Conservation (phyloP, 2,329 filamentous ascomycete species). For the Nothopassalora personata region DNA sequence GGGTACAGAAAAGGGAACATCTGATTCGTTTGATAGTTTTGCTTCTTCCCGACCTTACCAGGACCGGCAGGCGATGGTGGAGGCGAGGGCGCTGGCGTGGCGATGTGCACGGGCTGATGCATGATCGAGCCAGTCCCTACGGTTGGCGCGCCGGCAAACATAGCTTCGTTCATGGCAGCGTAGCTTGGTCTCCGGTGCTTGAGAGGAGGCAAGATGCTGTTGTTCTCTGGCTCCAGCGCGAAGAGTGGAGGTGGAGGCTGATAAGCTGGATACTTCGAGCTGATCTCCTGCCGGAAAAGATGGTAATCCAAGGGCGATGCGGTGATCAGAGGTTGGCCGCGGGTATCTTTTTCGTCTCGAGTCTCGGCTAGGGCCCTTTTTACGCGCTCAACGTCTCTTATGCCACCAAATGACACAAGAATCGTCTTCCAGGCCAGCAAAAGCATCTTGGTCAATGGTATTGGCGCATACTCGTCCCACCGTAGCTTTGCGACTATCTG, state of each 20-base stretch:
- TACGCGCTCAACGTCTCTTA: constrained; percentile 63
- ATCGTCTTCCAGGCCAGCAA: constrained; percentile 89
- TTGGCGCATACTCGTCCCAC: constrained; percentile 56
- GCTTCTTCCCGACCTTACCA: constrained; percentile 91
- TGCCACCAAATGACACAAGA: constrained; percentile 77
- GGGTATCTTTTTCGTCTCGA: constrained; percentile 49
- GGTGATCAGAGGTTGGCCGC: constrained; percentile 73
- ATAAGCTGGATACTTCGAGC: constrained; percentile 95
- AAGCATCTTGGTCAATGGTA: constrained; percentile 50
- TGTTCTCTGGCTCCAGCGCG: constrained; percentile 83
- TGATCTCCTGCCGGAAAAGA: constrained; percentile 91
- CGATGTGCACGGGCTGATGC: constrained; percentile 94
- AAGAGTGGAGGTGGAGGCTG: constrained; percentile 79
- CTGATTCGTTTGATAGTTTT: constrained; percentile 98
- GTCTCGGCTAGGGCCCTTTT: constrained; percentile 66
- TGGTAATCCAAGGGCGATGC: constrained; percentile 96
- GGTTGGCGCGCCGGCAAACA: constrained; percentile 45
- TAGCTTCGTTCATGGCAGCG: constrained; percentile 28
- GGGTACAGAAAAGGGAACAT: constrained; percentile 98
- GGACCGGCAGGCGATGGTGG: constrained; percentile 81
- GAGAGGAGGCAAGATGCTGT: constrained; percentile 80
- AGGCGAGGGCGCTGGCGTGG: constrained; percentile 93
- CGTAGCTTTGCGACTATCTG: constrained; percentile 50
- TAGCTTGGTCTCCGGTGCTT: constrained; percentile 60
- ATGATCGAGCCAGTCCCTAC: constrained; percentile 65